Percentiles rank a stretch among this genome's conserved stretches.
Evolutionary conservation across 306 rosid species (phyloP).

Genomic region (Ormosia emarginata): DNA sequence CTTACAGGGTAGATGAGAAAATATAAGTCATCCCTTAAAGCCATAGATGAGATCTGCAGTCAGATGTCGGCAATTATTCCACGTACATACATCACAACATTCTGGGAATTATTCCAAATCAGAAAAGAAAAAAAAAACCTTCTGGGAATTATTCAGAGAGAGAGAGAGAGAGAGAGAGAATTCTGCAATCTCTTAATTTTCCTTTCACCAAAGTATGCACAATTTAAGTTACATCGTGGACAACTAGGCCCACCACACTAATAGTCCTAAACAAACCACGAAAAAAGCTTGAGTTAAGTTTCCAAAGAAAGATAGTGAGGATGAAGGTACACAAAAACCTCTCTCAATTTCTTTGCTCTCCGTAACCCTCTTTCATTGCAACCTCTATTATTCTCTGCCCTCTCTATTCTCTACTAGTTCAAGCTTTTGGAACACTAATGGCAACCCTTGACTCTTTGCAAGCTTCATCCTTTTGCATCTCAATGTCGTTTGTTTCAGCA

Average conservation of each 20-base stretch:
- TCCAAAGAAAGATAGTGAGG: slow-evolving; percentile 23
- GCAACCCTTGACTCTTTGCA: slow-evolving; percentile 12
- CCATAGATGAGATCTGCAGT: neutral
- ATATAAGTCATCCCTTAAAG: neutral
- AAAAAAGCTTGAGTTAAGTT: neutral
- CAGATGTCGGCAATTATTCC: neutral
- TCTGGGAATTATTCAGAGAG: neutral
- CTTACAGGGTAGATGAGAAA: neutral
- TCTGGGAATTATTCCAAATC: neutral
- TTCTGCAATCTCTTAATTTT: slow-evolving; percentile 6
- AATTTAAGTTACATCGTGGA: slow-evolving; percentile 34
- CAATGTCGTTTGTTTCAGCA: slow-evolving; percentile 33
- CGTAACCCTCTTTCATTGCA: slow-evolving; percentile 19
- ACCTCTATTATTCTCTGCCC: slow-evolving; percentile 15
- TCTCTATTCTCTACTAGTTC: neutral
- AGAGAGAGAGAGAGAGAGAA: neutral
- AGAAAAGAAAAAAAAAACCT: neutral
- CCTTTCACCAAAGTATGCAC: slow-evolving; percentile 28
- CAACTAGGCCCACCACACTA: slow-evolving; percentile 24
- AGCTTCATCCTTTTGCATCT: slow-evolving; percentile 44
- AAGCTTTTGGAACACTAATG: slow-evolving; percentile 35
- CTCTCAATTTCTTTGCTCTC: slow-evolving; percentile 23
- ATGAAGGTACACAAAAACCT: slow-evolving; percentile 21
- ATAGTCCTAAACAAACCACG: slow-evolving; percentile 22
- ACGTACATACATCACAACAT: neutral